Evolutionary conservation across 371 early-diverging fungal species (phyloP).

Genomic region (Nosema granulosis): DNA sequence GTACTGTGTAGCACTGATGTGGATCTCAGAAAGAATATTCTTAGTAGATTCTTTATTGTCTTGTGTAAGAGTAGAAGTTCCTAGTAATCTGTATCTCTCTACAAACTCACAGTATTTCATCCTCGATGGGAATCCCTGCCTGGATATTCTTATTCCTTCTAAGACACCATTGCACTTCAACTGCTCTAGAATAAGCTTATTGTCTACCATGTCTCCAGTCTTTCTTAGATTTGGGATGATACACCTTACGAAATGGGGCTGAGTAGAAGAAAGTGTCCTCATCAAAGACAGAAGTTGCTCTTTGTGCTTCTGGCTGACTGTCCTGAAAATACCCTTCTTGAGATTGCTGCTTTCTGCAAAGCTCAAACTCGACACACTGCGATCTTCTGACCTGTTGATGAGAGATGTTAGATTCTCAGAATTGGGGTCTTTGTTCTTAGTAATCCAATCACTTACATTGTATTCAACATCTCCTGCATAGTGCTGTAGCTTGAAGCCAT

Average conservation of each 20-base stretch:
- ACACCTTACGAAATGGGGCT: slow-evolving; percentile 98
- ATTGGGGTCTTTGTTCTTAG: slow-evolving; percentile 97
- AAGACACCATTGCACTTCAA: slow-evolving; percentile 96
- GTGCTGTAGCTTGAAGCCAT: slow-evolving; percentile 85
- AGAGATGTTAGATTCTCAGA: slow-evolving; percentile 76
- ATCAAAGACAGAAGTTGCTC: slow-evolving; percentile 83
- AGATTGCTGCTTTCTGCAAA: slow-evolving; percentile 50
- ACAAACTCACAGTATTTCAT: slow-evolving; percentile 86
- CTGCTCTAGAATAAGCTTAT: slow-evolving; percentile 82
- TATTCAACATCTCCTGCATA: slow-evolving; percentile 97
- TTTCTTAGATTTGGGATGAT: slow-evolving; percentile 94
- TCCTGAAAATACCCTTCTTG: slow-evolving; percentile 71
- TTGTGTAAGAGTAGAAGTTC: no score
- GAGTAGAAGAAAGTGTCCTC: slow-evolving; percentile 78
- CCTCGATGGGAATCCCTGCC: slow-evolving; percentile 93
- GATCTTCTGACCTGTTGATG: slow-evolving; percentile 17
- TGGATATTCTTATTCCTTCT: slow-evolving; percentile 95
- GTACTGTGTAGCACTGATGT: slow-evolving; percentile 68
- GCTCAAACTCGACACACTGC: slow-evolving; percentile 11
- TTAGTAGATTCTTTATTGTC: not conserved
- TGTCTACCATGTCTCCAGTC: slow-evolving; percentile 74
- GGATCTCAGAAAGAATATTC: slow-evolving; percentile 10
- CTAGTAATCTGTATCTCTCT: slow-evolving; percentile 83
- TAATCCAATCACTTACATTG: slow-evolving; percentile 84
- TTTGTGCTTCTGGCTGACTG: slow-evolving; percentile 90